These are phyloP conservation scores for Pseudogymnoascus sp. DNA, from an alignment of 2,329 filamentous ascomycete species.

Conservation along the genomic window DNA sequence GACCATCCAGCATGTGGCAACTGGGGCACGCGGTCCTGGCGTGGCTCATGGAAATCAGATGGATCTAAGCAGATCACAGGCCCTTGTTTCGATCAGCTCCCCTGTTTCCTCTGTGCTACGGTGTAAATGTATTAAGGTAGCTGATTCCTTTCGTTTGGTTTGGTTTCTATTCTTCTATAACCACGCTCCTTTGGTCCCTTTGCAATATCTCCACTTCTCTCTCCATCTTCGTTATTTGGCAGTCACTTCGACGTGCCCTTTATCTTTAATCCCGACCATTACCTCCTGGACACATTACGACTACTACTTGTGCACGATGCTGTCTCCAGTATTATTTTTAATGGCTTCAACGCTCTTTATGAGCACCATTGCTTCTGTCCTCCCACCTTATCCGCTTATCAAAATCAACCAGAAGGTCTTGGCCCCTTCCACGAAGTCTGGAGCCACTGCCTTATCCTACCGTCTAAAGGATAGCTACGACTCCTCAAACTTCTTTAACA, in stretches of 20 bases:
- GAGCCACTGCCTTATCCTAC: slow-evolving; percentile 26
- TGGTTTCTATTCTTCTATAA: not conserved
- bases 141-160: not conserved
- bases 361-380: not conserved
- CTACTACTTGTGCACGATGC: not conserved
- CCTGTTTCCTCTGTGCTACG: not conserved
- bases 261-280: not conserved
- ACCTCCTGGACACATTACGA: not conserved
- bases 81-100: not conserved
- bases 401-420: not conserved
- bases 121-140: not conserved
- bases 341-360: not conserved
- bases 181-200: not conserved
- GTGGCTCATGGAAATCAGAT: slow-evolving; percentile 7
- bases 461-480: slow-evolving; percentile 37
- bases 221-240: not conserved
- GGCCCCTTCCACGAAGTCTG: not conserved
- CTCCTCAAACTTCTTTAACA: slow-evolving; percentile 37
- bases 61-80: not conserved
- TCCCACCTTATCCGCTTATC: not conserved
- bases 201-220: not conserved
- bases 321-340: not conserved
- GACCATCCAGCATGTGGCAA: slow-evolving; percentile 1
- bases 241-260: not conserved
- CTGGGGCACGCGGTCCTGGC: not conserved